phyloP scores from a whole-genome alignment of 129 eudicot species.

The Deinandra increscens region DNA sequence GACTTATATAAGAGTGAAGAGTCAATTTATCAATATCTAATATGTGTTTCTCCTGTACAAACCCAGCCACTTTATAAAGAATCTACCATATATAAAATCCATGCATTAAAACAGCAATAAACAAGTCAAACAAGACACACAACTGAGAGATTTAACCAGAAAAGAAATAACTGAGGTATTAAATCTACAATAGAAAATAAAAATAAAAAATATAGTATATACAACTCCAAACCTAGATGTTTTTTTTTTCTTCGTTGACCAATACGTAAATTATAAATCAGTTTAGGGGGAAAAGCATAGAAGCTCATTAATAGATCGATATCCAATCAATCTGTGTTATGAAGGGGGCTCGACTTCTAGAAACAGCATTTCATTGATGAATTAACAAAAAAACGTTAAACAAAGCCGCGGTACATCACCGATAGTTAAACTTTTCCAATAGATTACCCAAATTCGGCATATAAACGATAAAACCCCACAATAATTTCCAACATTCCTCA shows the following conservation, averaged over 20 bases:
- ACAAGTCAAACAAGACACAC: constrained; percentile 10
- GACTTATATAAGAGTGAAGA: background rate
- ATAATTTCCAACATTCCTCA: background rate
- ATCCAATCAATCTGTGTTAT: constrained; percentile 16
- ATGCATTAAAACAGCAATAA: constrained; percentile 11
- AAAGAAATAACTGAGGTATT: background rate
- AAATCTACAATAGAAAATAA: constrained; percentile 20
- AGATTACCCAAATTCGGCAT: constrained; percentile 11
- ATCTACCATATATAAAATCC: background rate
- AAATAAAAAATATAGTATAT: too few relatives aligned
- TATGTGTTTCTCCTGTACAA: background rate
- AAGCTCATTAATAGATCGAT: constrained; percentile 12
- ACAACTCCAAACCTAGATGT: constrained; percentile 24
- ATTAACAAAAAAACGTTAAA: constrained; percentile 2
- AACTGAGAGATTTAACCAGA: constrained; percentile 17
- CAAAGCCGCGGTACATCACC: constrained; percentile 1
- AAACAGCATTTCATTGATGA: constrained; percentile 12
- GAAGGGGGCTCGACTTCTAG: background rate
- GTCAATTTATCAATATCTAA: constrained; percentile 9
- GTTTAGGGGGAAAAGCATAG: background rate
- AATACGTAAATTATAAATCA: constrained; percentile 12
- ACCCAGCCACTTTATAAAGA: constrained; percentile 11
- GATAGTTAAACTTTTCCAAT: constrained; percentile 5
- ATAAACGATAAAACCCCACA: background rate
- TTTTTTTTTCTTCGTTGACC: constrained; percentile 10